Evolutionary conservation across 2,329 filamentous ascomycete species (phyloP), one percentile per base, ranked within the genome.

Genomic region (Neopestalotiopsis sp.): DNA sequence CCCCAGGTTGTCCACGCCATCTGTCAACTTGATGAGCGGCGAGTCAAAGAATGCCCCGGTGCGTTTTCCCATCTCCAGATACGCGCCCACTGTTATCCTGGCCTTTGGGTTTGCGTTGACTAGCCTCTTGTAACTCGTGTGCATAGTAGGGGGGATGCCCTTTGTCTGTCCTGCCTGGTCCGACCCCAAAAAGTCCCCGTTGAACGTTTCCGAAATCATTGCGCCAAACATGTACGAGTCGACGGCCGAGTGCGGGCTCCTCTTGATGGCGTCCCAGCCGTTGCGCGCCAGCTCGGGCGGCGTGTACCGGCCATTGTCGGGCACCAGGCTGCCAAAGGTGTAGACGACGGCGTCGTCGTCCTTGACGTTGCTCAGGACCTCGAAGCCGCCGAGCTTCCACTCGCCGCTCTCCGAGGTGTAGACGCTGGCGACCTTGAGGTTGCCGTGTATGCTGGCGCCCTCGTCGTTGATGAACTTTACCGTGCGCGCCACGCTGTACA

Each of bases 381-480:
- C 96, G 74, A 99, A 97, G 0, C 96, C 96, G 24, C 92, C 95
- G 1, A 99, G 84, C 77, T 97, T 98, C 96, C 96, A 99, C 82
- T 99, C 96, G 69, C 96, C 96, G 77, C 96, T 98, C 78, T 98
- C 95, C 70, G 94, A 94, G 4, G 94, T 96, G 80, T 95, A 99
- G 72, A 99, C 87, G 0, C 95, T 97, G 0, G 93, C 92, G 24
- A 93, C 92, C 71, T 93, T 91, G 66, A 99, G 84, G 75, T 90
- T 94, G 63, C 95, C 96, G 76, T 99, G 96, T 65, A 99, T 92
- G 0, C 95, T 98, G 2, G 92, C 87, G 3, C 95, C 96, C 73
- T 99, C 96, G 62, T 93, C 91, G 76, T 99, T 99, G 79, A 99
- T 94, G 77, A 99, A 99, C 76, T 96, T 97, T 73, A 98, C 82